Conservation (phyloP, 2,329 filamentous ascomycete genomes). For the Talaromyces verruculosus region DNA sequence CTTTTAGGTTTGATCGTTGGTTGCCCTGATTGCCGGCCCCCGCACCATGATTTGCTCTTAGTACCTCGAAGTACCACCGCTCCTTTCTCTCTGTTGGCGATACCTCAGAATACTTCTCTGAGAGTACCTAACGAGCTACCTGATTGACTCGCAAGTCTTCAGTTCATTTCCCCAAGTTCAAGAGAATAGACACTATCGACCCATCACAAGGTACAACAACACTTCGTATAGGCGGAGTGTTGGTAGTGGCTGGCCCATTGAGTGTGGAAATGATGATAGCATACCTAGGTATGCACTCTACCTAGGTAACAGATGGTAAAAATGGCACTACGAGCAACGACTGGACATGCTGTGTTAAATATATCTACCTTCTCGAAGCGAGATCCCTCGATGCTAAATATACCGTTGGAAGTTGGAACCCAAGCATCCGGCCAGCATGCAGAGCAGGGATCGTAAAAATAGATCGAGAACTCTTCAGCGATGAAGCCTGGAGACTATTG, state of each 20-base stretch:
- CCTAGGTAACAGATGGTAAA: not conserved
- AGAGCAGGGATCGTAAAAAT: constrained; percentile 10
- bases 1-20: not conserved
- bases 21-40: not conserved
- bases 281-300: not conserved
- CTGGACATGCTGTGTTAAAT: not conserved
- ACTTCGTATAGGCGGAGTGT: not conserved
- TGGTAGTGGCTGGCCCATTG: not conserved
- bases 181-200: not conserved
- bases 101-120: not conserved
- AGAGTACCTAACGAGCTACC: not conserved
- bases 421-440: not conserved
- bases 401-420: not conserved
- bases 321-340: not conserved
- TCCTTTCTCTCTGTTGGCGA: not conserved
- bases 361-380: not conserved
- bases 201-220: not conserved
- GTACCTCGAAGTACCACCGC: not conserved
- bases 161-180: not conserved
- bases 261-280: not conserved
- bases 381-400: not conserved
- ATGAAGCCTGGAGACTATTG: not conserved
- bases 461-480: constrained; percentile 8
- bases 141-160: not conserved
- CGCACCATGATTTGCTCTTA: not conserved